A percentile compares a stretch with the other conserved stretches of the same genome.
These are phyloP conservation scores for Bassia scoparia DNA, from an alignment of 148 eudicot species.

Conservation along the genomic window DNA sequence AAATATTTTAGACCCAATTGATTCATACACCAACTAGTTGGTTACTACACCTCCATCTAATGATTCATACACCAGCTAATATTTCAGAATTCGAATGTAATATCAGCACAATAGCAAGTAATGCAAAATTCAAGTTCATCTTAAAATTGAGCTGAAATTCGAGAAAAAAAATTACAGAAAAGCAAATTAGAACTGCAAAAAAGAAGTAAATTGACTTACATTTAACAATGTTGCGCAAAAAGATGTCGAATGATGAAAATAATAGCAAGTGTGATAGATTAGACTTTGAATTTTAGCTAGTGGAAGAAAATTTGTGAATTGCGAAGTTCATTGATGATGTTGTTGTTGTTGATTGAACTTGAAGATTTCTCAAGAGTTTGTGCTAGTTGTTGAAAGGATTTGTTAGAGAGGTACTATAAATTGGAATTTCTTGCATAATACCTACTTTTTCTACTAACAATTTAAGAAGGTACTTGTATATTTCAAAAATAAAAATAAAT, in stretches of 20 bases:
- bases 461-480: too few species aligned
- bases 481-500: too few species aligned
- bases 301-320: not conserved
- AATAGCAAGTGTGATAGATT: not conserved
- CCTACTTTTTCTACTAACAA: too few species aligned
- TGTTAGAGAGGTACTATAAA: not conserved
- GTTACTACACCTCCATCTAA: too few species aligned
- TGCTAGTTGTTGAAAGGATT: conserved; percentile 15
- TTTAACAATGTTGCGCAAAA: not conserved
- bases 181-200: not conserved
- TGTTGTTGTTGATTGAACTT: not conserved
- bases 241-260: not conserved
- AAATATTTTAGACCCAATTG: too few species aligned
- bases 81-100: not conserved
- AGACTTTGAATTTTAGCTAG: not conserved
- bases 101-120: not conserved
- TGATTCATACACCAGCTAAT: too few species aligned
- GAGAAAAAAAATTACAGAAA: not conserved
- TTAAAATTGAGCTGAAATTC: not conserved
- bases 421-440: not conserved
- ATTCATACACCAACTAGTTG: too few species aligned
- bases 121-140: not conserved
- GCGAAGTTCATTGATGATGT: not conserved
- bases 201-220: not conserved
- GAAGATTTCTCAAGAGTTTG: conserved; percentile 6